These are phyloP conservation scores for Terfezia boudieri DNA, from an alignment of 495 filamentous ascomycete species.

Conservation along the genomic window DNA sequence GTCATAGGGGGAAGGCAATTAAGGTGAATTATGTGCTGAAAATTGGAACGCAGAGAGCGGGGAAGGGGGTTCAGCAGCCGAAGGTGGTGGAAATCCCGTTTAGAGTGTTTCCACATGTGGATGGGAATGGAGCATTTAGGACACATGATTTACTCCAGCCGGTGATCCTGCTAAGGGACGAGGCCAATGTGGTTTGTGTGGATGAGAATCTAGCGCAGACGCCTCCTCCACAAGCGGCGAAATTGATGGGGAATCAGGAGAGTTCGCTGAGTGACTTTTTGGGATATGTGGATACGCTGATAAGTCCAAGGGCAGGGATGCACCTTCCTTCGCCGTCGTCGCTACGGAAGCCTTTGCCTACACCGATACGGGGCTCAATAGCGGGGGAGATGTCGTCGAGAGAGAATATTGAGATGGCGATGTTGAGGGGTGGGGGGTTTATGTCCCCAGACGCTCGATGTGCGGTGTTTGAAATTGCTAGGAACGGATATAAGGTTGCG, in stretches of 20 bases:
- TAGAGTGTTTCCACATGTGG: conserved; percentile 40
- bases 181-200: conserved; percentile 40
- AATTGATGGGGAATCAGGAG: not conserved
- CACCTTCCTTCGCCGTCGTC: not conserved
- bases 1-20: conserved; percentile 76
- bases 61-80: conserved; percentile 56
- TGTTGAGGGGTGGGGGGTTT: not conserved
- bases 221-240: conserved; percentile 2
- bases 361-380: not conserved
- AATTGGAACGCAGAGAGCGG: conserved; percentile 76
- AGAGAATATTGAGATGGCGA: not conserved
- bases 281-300: not conserved
- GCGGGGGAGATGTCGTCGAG: not conserved
- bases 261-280: not conserved
- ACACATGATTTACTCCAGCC: conserved; percentile 84
- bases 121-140: conserved; percentile 36
- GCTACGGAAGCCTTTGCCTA: not conserved
- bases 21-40: conserved; percentile 82
- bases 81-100: conserved; percentile 87
- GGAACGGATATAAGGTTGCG: conserved; percentile 64
- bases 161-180: conserved; percentile 71
- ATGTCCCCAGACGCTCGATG: conserved; percentile 22
- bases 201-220: conserved; percentile 18
- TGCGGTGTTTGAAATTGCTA: conserved; percentile 76
- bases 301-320: not conserved